These are phyloP conservation scores for Wickerhamomyces ciferrii DNA, from an alignment of 805 yeast genomes.

Conservation along the genomic window DNA sequence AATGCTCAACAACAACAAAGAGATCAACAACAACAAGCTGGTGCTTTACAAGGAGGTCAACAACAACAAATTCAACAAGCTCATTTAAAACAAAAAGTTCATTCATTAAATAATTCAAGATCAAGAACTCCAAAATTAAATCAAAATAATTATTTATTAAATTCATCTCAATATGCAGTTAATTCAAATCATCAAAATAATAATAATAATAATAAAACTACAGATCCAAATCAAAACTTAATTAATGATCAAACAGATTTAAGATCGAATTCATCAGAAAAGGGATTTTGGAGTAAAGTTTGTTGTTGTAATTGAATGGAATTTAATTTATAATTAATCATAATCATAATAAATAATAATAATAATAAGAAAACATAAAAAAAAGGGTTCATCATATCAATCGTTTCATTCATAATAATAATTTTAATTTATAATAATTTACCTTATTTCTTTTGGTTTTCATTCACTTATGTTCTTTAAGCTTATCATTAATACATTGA, in stretches of 20 bases:
- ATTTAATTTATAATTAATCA: too few species aligned
- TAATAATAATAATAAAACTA: slow-evolving; percentile 13
- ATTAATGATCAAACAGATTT: slow-evolving; percentile 18
- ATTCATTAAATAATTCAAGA: slow-evolving; percentile 22
- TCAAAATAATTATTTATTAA: slow-evolving; percentile 18
- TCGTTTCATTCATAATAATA: too few species aligned
- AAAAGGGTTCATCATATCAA: too few species aligned
- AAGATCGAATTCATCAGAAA: slow-evolving; percentile 14
- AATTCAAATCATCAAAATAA: slow-evolving; percentile 14
- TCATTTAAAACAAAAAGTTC: slow-evolving; percentile 20
- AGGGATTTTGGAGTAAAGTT: slow-evolving; percentile 21
- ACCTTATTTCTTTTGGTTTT: too few species aligned
- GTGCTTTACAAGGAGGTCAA: background rate
- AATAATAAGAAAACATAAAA: too few species aligned
- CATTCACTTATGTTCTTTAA: too few species aligned
- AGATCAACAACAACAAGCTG: slow-evolving; percentile 17
- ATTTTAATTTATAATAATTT: too few species aligned
- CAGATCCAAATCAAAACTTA: slow-evolving; percentile 20
- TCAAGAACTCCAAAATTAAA: slow-evolving; percentile 20
- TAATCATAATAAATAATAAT: background rate
- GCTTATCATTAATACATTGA: too few species aligned
- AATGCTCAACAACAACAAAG: slow-evolving; percentile 15
- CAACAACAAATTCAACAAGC: slow-evolving; percentile 1
- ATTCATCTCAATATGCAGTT: slow-evolving; percentile 21
- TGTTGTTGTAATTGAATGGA: slow-evolving; percentile 19